Evolutionary conservation across 2,329 filamentous ascomycete species (phyloP).

Genomic region (Aspergillus tubingensis): DNA sequence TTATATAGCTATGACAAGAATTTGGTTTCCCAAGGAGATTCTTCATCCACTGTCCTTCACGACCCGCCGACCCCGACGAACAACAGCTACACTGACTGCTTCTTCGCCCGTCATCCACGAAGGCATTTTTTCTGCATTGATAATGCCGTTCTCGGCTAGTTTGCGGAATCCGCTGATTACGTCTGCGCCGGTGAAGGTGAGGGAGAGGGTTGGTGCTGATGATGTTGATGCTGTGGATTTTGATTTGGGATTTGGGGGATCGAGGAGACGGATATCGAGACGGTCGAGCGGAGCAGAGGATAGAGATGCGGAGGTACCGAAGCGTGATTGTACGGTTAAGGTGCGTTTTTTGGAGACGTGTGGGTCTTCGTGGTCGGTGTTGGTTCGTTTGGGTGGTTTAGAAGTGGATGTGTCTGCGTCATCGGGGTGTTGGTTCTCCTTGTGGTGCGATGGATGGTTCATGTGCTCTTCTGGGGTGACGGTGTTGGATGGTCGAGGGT

Average conservation of each 20-base stretch:
- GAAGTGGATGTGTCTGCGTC: conserved; percentile 3
- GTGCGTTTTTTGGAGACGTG: conserved; percentile 59
- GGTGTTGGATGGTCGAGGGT: conserved; percentile 45
- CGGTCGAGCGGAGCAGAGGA: conserved; percentile 46
- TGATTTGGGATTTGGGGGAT: conserved; percentile 27
- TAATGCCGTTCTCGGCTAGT: conserved; percentile 70
- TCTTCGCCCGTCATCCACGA: conserved; percentile 91
- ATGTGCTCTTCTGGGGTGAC: conserved; percentile 36
- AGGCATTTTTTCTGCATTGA: conserved; percentile 78
- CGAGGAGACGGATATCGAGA: conserved; percentile 53
- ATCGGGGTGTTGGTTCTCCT: conserved; percentile 15
- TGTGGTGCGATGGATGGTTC: conserved; percentile 13
- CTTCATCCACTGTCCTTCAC: conserved; percentile 21
- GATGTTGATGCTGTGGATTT: not conserved
- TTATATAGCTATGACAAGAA: not conserved
- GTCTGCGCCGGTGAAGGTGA: conserved; percentile 74
- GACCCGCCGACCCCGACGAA: conserved; percentile 59
- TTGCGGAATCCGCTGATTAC: conserved; percentile 79
- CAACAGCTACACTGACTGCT: conserved; percentile 71
- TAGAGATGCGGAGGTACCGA: conserved; percentile 60
- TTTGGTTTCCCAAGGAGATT: too few relatives aligned
- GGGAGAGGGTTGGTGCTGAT: conserved; percentile 33
- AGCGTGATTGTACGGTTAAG: conserved; percentile 66
- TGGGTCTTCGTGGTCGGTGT: conserved; percentile 14
- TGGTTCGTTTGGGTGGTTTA: conserved; percentile 1